Evolutionary conservation across 2,329 filamentous ascomycete genomes (phyloP).

Genomic region (Alternaria triticimaculans): DNA sequence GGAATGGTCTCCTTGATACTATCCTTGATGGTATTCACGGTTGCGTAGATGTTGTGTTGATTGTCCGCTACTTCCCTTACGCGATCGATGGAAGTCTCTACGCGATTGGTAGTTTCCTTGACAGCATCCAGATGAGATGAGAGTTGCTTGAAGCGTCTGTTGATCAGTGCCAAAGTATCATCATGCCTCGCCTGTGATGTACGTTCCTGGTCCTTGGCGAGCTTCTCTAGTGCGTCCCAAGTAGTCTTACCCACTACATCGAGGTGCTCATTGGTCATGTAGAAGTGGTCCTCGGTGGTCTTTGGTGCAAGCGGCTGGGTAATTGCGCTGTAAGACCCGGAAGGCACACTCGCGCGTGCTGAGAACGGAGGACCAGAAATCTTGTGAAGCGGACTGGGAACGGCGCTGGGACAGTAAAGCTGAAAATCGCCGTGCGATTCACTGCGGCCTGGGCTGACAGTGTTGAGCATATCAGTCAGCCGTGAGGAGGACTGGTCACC

Average conservation of each 20-base stretch:
- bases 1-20: conserved; percentile 37
- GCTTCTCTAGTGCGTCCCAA: conserved; percentile 30
- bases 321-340: background rate
- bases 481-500: conserved; percentile 30
- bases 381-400: conserved; percentile 41
- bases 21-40: conserved; percentile 35
- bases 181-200: conserved; percentile 26
- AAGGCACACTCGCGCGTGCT: conserved; percentile 5
- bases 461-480: conserved; percentile 39
- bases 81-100: conserved; percentile 7
- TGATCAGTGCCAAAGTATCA: conserved; percentile 22
- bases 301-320: conserved; percentile 15
- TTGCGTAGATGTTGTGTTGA: conserved; percentile 23
- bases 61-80: conserved; percentile 15
- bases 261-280: conserved; percentile 46
- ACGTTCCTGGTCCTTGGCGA: conserved; percentile 19
- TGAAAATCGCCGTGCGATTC: conserved; percentile 27
- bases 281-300: conserved; percentile 41
- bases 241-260: conserved; percentile 39
- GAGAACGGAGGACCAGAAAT: conserved; percentile 10
- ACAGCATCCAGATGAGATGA: conserved; percentile 32
- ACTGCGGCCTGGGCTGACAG: conserved; percentile 21
- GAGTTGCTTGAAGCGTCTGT: conserved; percentile 33
- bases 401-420: conserved; percentile 33
- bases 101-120: conserved; percentile 29